These are phyloP conservation scores for Herpetospermum pedunculosum DNA, from an alignment of 306 rosid species.

Conservation along the genomic window DNA sequence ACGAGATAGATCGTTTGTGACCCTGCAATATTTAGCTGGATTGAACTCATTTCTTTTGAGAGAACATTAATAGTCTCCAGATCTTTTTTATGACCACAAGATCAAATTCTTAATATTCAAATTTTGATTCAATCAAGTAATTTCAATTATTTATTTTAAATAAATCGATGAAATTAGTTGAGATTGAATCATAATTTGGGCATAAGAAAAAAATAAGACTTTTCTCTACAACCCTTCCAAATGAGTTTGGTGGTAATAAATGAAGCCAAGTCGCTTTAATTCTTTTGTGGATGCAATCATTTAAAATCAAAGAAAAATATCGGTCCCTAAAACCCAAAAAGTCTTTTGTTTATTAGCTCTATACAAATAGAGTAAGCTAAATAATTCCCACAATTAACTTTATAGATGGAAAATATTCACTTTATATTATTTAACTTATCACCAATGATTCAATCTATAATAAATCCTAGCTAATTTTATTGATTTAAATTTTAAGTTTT, in stretches of 20 bases:
- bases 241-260: neutral
- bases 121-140: too few relatives aligned
- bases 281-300: neutral
- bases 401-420: neutral
- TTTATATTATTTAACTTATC: neutral
- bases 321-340: neutral
- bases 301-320: neutral
- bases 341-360: constrained; percentile 1
- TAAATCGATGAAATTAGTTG: neutral
- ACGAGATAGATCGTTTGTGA: too few relatives aligned
- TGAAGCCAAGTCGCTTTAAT: neutral
- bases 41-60: too few relatives aligned
- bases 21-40: too few relatives aligned
- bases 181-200: neutral
- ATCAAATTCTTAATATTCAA: too few relatives aligned
- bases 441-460: neutral
- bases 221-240: neutral
- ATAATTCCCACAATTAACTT: constrained; percentile 3
- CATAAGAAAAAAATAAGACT: neutral
- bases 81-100: too few relatives aligned
- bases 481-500: neutral
- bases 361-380: constrained; percentile 3
- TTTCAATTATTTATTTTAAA: too few relatives aligned
- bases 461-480: neutral
- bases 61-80: too few relatives aligned